Evolutionary conservation across 179 eudicot species (phyloP).

Genomic region (Dionaea muscipula): DNA sequence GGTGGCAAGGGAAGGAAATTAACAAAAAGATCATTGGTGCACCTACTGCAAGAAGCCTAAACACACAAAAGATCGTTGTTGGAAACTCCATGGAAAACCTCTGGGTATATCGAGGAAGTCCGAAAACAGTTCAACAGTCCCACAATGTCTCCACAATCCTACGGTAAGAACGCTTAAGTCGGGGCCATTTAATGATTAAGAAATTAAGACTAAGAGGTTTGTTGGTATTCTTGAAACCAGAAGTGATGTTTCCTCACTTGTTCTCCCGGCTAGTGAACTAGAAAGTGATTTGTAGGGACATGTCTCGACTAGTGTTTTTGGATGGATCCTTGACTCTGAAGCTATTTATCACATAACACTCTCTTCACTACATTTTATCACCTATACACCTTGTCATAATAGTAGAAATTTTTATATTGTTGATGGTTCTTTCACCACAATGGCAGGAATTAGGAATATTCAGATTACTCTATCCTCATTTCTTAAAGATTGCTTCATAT

Average conservation of each 20-base stretch:
- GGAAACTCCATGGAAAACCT: neutral
- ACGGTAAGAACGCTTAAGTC: neutral
- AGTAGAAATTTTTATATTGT: neutral
- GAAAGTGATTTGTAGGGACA: too few species aligned
- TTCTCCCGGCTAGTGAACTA: too few species aligned
- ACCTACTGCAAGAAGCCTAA: neutral
- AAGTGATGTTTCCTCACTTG: too few species aligned
- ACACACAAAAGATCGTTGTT: neutral
- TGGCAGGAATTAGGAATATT: neutral
- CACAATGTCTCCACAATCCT: neutral
- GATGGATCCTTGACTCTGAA: neutral
- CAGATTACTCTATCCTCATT: neutral
- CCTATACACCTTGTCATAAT: neutral
- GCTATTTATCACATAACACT: neutral
- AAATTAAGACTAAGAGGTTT: too few species aligned
- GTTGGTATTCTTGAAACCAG: too few species aligned
- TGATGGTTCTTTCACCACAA: neutral
- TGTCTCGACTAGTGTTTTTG: too few species aligned
- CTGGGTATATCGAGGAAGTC: neutral
- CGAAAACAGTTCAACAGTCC: neutral
- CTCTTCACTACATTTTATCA: neutral
- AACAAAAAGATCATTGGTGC: neutral
- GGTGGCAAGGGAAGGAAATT: neutral
- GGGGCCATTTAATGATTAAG: too few species aligned
- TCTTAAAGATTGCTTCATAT: slow-evolving; percentile 1